Evolutionary conservation across 2,329 filamentous ascomycete species (phyloP), one percentile per base, ranked within the genome.

Genomic region (Diaporthe ilicicola): DNA sequence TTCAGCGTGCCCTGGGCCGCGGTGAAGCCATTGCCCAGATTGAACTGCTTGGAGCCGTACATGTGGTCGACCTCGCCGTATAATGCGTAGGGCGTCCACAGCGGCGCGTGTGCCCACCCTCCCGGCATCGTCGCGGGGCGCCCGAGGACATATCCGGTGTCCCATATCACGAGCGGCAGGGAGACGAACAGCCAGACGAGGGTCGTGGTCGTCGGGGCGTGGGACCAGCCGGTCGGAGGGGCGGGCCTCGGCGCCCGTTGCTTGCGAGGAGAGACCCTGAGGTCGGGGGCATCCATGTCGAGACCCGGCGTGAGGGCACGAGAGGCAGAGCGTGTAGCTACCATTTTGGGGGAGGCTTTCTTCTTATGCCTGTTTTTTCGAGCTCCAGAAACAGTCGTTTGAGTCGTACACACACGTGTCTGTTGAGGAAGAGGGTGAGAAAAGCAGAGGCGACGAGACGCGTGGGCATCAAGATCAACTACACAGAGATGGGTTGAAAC

Each of bases 91-190:
- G 93, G 94, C 37, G 82, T 83, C 88, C 89, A 97, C 51, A 97
- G 76, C 1, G 93, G 92, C 83, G 82, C 84, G 83, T 97, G 93
- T 66, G 92, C 84, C 56, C 81, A 82, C 19, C 94, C 94, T 75
- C 93, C 93, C 0, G 91, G 89, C 93, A 97, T 96, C 70, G 90
- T 93, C 80, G 91, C 89, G 37, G 94, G 94, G 24, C 94, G 93
- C 67, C 93, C 84, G 56, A 97, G 84, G 48, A 97, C 90, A 83
- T 97, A 97, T 70, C 85, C 84, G 37, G 88, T 89, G 82, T 97
- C 94, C 94, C 94, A 97, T 64, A 89, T 78, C 61, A 97, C 93
- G 72, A 97, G 87, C 1, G 93, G 93, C 19, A 96, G 82, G 24
- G 93, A 94, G 73, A 95, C 74, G 71, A 86, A 81, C 32, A 97